Evolutionary conservation across 2,329 filamentous ascomycete genomes (phyloP).

Genomic region (Clarireedia hainanense): DNA sequence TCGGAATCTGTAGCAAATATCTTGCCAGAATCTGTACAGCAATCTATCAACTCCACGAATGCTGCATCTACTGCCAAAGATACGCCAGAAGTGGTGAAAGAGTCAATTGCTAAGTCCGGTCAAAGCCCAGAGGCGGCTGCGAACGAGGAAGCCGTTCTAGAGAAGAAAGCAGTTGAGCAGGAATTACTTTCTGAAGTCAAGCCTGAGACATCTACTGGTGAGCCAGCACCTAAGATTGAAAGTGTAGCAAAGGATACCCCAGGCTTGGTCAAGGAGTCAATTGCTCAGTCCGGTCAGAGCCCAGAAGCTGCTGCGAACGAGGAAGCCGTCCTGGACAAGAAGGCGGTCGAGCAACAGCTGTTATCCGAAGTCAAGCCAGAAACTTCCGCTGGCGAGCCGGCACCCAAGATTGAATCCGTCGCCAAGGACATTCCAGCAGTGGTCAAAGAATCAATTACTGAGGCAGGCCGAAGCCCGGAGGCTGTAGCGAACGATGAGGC

Average conservation of each 20-base stretch:
- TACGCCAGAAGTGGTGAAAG: slow-evolving; percentile 48
- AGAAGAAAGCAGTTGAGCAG: slow-evolving; percentile 67
- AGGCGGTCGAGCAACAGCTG: slow-evolving; percentile 64
- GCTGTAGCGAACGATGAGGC: slow-evolving; percentile 60
- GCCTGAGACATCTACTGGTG: slow-evolving; percentile 27
- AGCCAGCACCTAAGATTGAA: slow-evolving; percentile 19
- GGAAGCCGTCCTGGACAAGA: slow-evolving; percentile 67
- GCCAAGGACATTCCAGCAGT: slow-evolving; percentile 45
- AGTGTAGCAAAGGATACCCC: slow-evolving; percentile 44
- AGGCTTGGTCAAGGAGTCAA: slow-evolving; percentile 48
- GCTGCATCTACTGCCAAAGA: slow-evolving; percentile 38
- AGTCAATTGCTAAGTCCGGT: slow-evolving; percentile 50
- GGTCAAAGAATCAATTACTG: slow-evolving; percentile 49
- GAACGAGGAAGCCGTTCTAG: slow-evolving; percentile 59
- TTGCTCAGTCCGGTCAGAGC: slow-evolving; percentile 47
- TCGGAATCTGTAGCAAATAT: slow-evolving; percentile 38
- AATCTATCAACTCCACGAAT: slow-evolving; percentile 41
- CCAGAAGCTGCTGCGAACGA: slow-evolving; percentile 67
- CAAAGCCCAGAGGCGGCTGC: slow-evolving; percentile 63
- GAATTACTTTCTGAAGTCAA: slow-evolving; percentile 63
- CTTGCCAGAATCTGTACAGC: slow-evolving; percentile 47
- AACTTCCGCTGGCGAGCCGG: slow-evolving; percentile 24
- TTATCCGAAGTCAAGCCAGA: slow-evolving; percentile 51
- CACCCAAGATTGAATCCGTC: slow-evolving; percentile 29
- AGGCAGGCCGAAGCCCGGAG: slow-evolving; percentile 58